Base-by-base conservation (phyloP, 2,329 filamentous ascomycete genomes). In the Aspergillus ochraceoroseus region DNA sequence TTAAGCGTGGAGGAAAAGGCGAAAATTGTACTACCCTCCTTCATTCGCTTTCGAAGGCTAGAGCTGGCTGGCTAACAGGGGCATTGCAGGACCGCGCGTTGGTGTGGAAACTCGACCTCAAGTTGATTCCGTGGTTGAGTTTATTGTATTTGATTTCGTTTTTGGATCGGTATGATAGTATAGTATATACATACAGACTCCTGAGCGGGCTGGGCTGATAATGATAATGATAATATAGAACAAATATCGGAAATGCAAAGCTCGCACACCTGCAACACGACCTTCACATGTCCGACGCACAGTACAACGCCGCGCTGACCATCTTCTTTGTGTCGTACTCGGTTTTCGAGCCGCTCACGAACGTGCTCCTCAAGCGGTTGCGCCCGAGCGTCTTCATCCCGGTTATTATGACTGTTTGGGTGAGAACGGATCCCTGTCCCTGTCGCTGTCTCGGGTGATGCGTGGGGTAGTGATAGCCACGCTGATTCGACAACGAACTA, bases 311-410 rank as follows among this genome's bases (percentile, higher is more conserved):
- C 14, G 77, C 81, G 0, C 71, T 94, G 5, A 86, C 84, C 22
- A 83, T 94, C 52, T 94, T 94, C 69, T 94, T 94, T 67, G 73
- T 94, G 34, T 87, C 84, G 0, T 95, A 95, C 60, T 75, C 85
- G 2, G 65, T 88, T 22, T 88, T 87, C 48, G 87, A 92, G 54
- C 67, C 66, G 1, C 54, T 88, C 29, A 87, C 85, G 44, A 94
- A 94, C 59, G 70, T 90, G 32, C 65, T 94, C 15, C 78, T 94
- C 44, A 94, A 94, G 66, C 75, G 73, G 12, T 68, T 86, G 46
- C 75, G 80, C 1, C 88, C 88, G 0, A 86, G 82, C 26, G 67
- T 89, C 38, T 95, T 94, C 58, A 79, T 94, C 40, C 84, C 87
- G 2, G 69, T 76, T 20, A 94, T 94, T 57, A 94, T 95, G 83